phyloP scores from a whole-genome alignment of 345 rosid species.

The Acer negundo region DNA sequence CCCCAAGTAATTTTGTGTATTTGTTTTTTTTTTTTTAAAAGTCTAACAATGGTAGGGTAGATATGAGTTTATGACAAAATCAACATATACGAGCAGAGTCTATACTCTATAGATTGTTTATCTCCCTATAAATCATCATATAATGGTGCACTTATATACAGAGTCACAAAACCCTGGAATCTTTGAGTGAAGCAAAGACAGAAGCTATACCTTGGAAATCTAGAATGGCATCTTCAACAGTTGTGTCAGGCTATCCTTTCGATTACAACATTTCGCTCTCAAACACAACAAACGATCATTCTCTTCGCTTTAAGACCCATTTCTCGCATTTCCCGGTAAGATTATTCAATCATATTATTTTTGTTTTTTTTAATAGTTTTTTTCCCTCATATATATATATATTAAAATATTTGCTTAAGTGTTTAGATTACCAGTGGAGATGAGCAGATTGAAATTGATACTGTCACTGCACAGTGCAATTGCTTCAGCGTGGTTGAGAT shows the following conservation, averaged over 20 bases:
- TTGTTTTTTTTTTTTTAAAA: too few relatives aligned
- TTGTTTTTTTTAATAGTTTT: background rate
- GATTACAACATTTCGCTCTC: constrained; percentile 41
- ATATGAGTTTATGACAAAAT: too few relatives aligned
- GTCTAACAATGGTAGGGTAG: too few relatives aligned
- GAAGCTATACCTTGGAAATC: background rate
- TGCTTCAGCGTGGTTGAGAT: constrained; percentile 63
- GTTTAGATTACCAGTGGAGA: constrained; percentile 57
- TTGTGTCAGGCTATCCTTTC: constrained; percentile 54
- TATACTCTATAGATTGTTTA: too few relatives aligned
- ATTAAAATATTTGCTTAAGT: background rate
- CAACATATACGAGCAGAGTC: too few relatives aligned
- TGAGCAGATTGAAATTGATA: constrained; percentile 57
- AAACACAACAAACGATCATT: constrained; percentile 40
- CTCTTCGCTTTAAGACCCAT: constrained; percentile 36
- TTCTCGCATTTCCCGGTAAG: constrained; percentile 43
- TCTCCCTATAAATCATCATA: too few relatives aligned
- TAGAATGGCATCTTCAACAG: constrained; percentile 53
- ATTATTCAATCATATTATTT: background rate
- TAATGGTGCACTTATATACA: too few relatives aligned
- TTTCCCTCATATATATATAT: background rate
- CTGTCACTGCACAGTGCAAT: constrained; percentile 66
- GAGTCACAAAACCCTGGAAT: background rate
- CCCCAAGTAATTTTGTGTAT: too few relatives aligned
- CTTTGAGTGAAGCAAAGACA: background rate